Base-by-base conservation (phyloP, 352 stramenopile species). In the Peronospora farinosa region DNA sequence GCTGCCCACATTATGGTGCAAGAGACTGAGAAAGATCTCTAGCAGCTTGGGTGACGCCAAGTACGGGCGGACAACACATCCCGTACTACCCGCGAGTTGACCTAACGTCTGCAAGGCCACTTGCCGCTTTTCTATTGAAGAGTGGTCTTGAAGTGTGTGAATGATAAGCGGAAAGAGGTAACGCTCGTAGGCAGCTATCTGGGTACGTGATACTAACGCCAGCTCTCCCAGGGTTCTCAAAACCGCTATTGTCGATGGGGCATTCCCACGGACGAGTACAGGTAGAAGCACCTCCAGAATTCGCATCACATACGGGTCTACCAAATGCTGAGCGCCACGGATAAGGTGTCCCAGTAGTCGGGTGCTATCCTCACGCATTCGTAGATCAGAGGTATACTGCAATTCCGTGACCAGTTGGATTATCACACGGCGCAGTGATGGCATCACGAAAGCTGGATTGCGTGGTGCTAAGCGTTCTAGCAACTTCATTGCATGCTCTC, bases 391-490 rank as follows among this genome's bases (percentile, higher is more conserved):
- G 5, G 88, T 90, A 63, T 97, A 97, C 32, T 94, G 78, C 5
- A 99, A 61, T 62, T 98, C 93, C 0, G 96, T 91, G 35, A 99
- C 85, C 4, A 98, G 58, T 65, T 97, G 86, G 15, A 97, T 82
- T 0, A 99, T 72, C 44, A 98, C 86, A 6, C 91, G 74, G 4
- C 97, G 74, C 44, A 99, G 72, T 5, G 88, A 86, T 7, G 96
- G 95, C 45, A 98, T 88, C 23, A 98, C 92, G 42, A 95, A 90
- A 11, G 95, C 95, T 23, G 97, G 96, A 67, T 99, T 99, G 3
- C 89, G 67, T 13, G 78, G 67, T 13, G 96, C 90, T 8, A 99
- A 58, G 0, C 96, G 78, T 25, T 97, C 96, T 8, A 99, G 65
- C 12, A 99, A 67, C 41, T 88, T 68, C 65, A 99, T 92, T 9